phyloP scores from a whole-genome alignment of 441 rosid genomes.

The Pelargonium myrrhifolium region DNA sequence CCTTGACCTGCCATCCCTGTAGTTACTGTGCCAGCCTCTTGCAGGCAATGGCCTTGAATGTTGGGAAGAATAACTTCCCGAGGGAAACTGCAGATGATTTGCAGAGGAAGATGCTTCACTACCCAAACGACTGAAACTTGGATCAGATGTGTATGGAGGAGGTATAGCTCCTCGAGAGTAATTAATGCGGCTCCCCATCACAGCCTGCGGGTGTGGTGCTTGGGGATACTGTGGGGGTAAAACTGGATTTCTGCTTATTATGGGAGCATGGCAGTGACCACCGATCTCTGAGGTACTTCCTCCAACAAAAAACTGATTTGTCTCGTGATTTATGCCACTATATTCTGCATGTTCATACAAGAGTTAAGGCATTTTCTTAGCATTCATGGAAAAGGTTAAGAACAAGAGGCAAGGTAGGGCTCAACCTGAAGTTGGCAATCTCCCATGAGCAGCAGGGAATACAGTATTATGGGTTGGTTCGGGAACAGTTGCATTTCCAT shows the following conservation, averaged over 20 bases:
- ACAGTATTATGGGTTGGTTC: slow-evolving; percentile 16
- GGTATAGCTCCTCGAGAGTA: slow-evolving; percentile 20
- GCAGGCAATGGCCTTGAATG: slow-evolving; percentile 20
- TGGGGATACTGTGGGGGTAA: slow-evolving; percentile 14
- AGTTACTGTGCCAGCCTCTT: slow-evolving; percentile 23
- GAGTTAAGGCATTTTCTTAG: slow-evolving; percentile 5
- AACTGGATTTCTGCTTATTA: slow-evolving; percentile 24
- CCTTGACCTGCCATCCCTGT: slow-evolving; percentile 25
- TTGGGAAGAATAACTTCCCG: slow-evolving; percentile 22
- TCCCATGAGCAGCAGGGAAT: slow-evolving; percentile 17
- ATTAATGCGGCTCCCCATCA: slow-evolving; percentile 10
- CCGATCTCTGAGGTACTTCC: slow-evolving; percentile 17
- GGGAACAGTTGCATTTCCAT: slow-evolving; percentile 13
- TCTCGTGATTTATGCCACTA: slow-evolving; percentile 18
- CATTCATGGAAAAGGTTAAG: background rate
- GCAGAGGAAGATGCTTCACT: slow-evolving; percentile 17
- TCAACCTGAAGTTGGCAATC: slow-evolving; percentile 21
- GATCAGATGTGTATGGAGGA: slow-evolving; percentile 16
- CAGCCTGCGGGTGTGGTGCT: slow-evolving; percentile 13
- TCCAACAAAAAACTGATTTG: slow-evolving; percentile 18
- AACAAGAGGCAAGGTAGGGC: slow-evolving; percentile 13
- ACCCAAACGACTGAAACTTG: slow-evolving; percentile 10
- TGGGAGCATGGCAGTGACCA: slow-evolving; percentile 16
- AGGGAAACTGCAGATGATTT: slow-evolving; percentile 13
- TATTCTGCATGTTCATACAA: slow-evolving; percentile 19